Evolutionary conservation across 345 rosid genomes (phyloP).

Genomic region (Eucalyptus polyanthemos): DNA sequence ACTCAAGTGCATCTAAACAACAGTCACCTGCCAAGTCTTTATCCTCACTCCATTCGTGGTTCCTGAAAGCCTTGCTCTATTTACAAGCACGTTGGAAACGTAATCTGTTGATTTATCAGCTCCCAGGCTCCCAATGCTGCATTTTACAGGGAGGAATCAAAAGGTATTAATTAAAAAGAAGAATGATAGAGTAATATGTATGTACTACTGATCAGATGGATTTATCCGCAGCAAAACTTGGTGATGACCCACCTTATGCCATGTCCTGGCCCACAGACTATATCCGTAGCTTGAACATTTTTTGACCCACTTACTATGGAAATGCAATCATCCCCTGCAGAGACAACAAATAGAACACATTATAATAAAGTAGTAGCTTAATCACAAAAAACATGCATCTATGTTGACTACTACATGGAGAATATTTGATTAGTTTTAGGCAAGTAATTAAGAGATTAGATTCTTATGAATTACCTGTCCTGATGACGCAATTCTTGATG

Average conservation of each 20-base stretch:
- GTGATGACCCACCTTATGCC: constrained; percentile 60
- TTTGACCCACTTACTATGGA: constrained; percentile 82
- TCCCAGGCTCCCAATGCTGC: constrained; percentile 35
- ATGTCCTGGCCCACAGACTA: constrained; percentile 93
- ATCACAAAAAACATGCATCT: neutral
- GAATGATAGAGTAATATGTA: neutral
- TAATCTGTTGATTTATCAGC: neutral
- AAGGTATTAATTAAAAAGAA: neutral
- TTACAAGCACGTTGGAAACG: constrained; percentile 12
- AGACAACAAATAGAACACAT: neutral
- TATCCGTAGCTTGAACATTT: constrained; percentile 61
- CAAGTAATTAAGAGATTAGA: neutral
- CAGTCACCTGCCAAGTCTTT: constrained; percentile 19
- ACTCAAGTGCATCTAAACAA: neutral
- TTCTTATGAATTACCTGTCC: constrained; percentile 36
- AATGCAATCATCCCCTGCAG: constrained; percentile 87
- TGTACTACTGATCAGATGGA: neutral
- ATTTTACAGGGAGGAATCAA: neutral
- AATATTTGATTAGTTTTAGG: neutral
- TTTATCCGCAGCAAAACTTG: neutral
- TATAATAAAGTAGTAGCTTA: neutral
- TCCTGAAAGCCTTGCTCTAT: constrained; percentile 4
- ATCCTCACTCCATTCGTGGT: constrained; percentile 23
- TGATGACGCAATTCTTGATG: constrained; percentile 41
- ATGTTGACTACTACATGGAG: neutral